These are phyloP conservation scores for Thoreauomyces humboldtii DNA, from an alignment of 192 early-diverging fungal genomes.

Conservation along the genomic window DNA sequence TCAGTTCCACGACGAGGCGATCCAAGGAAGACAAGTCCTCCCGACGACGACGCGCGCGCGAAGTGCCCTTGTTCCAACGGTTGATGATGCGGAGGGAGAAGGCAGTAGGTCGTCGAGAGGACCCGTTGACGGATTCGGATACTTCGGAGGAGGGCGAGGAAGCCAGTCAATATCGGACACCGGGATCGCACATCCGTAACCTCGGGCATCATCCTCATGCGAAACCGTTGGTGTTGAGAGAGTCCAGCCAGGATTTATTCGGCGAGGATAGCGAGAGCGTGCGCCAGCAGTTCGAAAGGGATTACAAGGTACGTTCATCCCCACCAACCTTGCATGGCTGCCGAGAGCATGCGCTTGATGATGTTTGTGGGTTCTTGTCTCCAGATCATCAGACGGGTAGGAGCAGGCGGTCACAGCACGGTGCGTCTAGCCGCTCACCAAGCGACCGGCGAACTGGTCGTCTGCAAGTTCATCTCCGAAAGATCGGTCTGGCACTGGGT, in stretches of 20 bases:
- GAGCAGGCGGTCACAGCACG: constrained; percentile 54
- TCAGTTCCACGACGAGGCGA: background rate
- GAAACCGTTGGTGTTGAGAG: background rate
- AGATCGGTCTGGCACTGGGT: constrained; percentile 55
- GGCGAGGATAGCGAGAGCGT: background rate
- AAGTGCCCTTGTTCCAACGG: background rate
- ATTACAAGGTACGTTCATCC: background rate
- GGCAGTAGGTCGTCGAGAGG: background rate
- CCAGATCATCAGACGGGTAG: constrained; percentile 43
- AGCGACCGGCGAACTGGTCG: constrained; percentile 28
- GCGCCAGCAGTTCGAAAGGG: background rate
- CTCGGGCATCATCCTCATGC: background rate
- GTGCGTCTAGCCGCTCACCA: constrained; percentile 40
- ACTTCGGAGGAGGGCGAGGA: background rate
- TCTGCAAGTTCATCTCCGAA: constrained; percentile 45
- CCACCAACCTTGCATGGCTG: too few relatives aligned
- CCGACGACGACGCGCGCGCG: background rate
- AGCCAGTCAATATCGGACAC: background rate
- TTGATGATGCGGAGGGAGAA: background rate
- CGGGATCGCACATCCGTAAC: background rate
- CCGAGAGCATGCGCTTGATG: too few relatives aligned
- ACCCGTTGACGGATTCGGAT: background rate
- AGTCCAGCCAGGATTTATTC: background rate
- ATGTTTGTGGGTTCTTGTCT: background rate
- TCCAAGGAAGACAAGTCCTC: background rate